These are phyloP conservation scores for Candida xyloterini DNA, from an alignment of 805 yeast genomes.

Conservation along the genomic window DNA sequence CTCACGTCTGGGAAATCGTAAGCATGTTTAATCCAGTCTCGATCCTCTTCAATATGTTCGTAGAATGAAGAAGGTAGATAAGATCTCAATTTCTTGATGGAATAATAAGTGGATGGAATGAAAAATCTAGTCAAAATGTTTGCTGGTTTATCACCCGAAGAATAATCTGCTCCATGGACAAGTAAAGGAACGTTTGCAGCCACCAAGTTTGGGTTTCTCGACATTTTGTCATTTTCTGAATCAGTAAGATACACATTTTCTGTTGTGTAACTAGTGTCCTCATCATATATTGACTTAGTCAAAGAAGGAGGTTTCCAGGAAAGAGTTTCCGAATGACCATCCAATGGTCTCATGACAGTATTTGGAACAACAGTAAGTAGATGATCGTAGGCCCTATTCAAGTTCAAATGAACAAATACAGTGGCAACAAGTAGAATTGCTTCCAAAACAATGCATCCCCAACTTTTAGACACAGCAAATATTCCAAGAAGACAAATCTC, in stretches of 20 bases:
- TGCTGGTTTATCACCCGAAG: slow-evolving; percentile 12
- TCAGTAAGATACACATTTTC: neutral
- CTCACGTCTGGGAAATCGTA: slow-evolving; percentile 74
- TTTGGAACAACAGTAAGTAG: slow-evolving; percentile 59
- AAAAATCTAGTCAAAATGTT: slow-evolving; percentile 43
- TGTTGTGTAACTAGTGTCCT: neutral
- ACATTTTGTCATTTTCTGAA: slow-evolving; percentile 3
- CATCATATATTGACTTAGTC: neutral
- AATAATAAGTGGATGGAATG: slow-evolving; percentile 51
- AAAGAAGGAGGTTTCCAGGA: slow-evolving; percentile 40
- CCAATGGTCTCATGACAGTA: slow-evolving; percentile 73
- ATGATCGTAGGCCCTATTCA: slow-evolving; percentile 64
- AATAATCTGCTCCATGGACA: slow-evolving; percentile 61
- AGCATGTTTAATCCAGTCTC: slow-evolving; percentile 55
- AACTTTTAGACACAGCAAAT: slow-evolving; percentile 85
- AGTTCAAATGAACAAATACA: slow-evolving; percentile 60
- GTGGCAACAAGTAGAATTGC: slow-evolving; percentile 64
- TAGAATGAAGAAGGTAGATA: slow-evolving; percentile 60
- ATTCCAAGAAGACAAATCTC: slow-evolving; percentile 83
- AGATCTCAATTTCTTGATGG: slow-evolving; percentile 45
- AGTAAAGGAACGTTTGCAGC: slow-evolving; percentile 49
- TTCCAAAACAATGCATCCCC: slow-evolving; percentile 89
- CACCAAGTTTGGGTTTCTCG: neutral
- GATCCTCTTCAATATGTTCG: slow-evolving; percentile 40
- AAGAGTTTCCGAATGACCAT: slow-evolving; percentile 63